Evolutionary conservation across 129 eudicot species (phyloP).

Genomic region (Pseudognaphalium luteoalbum): DNA sequence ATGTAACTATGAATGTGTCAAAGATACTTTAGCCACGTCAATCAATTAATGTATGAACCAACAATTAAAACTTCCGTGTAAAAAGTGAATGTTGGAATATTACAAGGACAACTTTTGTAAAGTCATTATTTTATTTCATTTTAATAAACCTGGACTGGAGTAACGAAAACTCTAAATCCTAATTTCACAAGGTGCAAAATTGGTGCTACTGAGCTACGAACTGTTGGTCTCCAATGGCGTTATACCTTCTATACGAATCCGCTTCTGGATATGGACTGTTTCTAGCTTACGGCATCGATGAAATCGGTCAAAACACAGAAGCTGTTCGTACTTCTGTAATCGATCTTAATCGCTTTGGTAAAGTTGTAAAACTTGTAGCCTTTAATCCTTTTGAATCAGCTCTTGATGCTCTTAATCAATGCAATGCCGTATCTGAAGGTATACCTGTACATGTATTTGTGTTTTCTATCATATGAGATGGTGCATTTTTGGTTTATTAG

Average conservation of each 20-base stretch:
- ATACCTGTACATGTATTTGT: neutral
- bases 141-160: too few species aligned
- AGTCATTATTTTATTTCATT: neutral
- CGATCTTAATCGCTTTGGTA: slow-evolving; percentile 76
- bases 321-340: slow-evolving; percentile 73
- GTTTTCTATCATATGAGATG: too few species aligned
- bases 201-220: neutral
- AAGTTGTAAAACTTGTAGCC: slow-evolving; percentile 65
- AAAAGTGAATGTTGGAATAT: too few species aligned
- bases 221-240: slow-evolving; percentile 44
- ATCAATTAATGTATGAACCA: too few species aligned
- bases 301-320: slow-evolving; percentile 87
- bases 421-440: slow-evolving; percentile 86
- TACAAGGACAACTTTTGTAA: neutral
- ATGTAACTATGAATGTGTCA: too few species aligned
- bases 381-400: slow-evolving; percentile 76
- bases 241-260: slow-evolving; percentile 65
- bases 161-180: neutral
- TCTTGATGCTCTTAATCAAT: slow-evolving; percentile 77
- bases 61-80: too few species aligned
- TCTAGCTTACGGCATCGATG: slow-evolving; percentile 69
- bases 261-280: slow-evolving; percentile 74
- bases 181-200: neutral
- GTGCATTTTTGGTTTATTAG: too few species aligned
- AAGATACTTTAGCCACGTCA: too few species aligned